These are phyloP conservation scores for Dimargaris cristalligena DNA, from an alignment of 192 early-diverging fungal species.

Conservation along the genomic window DNA sequence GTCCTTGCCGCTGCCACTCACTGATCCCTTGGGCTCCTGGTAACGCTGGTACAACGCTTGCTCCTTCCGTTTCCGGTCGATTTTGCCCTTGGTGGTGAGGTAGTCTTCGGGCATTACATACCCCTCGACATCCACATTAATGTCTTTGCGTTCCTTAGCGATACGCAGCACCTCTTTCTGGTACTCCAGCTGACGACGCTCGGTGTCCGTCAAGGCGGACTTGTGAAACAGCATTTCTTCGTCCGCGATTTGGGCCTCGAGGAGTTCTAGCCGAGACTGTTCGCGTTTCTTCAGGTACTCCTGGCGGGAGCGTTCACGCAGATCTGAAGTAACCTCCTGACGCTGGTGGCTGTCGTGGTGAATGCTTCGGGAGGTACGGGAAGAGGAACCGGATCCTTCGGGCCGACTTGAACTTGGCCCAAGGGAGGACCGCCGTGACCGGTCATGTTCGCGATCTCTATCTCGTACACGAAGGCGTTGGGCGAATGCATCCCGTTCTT, in stretches of 20 bases:
- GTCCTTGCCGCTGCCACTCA: constrained; percentile 18
- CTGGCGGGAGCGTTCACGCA: constrained; percentile 78
- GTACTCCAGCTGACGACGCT: constrained; percentile 59
- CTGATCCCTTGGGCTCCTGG: constrained; percentile 41
- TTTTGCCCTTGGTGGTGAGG: constrained; percentile 94
- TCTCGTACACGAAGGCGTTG: constrained; percentile 67
- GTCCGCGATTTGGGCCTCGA: constrained; percentile 65
- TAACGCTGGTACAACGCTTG: constrained; percentile 76
- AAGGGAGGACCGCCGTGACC: constrained; percentile 17
- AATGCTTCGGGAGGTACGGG: constrained; percentile 66
- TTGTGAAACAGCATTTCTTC: constrained; percentile 68
- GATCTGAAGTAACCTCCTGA: constrained; percentile 42
- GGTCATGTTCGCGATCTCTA: constrained; percentile 52
- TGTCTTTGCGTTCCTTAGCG: constrained; percentile 64
- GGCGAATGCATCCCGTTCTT: constrained; percentile 84
- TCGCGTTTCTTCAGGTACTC: constrained; percentile 83
- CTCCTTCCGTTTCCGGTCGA: constrained; percentile 88
- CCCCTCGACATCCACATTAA: constrained; percentile 63
- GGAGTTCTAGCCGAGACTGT: constrained; percentile 54
- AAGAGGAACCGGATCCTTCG: too few relatives aligned
- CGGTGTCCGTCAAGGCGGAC: constrained; percentile 57
- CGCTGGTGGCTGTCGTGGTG: constrained; percentile 38
- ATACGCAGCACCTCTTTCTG: constrained; percentile 71
- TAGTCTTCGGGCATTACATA: constrained; percentile 88
- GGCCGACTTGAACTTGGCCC: constrained; percentile 41